These are phyloP conservation scores for Phialophora macrospora DNA, from an alignment of 2,329 filamentous ascomycete genomes.

Conservation along the genomic window DNA sequence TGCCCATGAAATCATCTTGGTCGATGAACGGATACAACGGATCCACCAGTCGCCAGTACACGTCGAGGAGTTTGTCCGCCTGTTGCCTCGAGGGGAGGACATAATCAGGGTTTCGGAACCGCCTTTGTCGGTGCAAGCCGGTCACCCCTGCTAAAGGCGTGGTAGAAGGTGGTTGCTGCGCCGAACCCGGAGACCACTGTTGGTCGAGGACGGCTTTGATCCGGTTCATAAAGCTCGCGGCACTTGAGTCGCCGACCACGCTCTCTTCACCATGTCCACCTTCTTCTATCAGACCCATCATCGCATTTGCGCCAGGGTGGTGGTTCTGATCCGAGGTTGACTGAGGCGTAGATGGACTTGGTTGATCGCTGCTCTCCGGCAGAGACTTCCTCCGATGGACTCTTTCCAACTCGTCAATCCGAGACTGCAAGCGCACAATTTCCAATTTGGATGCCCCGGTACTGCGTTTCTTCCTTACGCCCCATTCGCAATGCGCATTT, in stretches of 20 bases:
- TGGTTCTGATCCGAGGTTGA: conserved; percentile 1
- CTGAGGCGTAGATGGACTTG: not conserved
- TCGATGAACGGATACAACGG: conserved; percentile 40
- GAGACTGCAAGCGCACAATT: conserved; percentile 18
- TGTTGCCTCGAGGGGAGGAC: conserved; percentile 24
- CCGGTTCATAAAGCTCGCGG: conserved; percentile 27
- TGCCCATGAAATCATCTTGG: conserved; percentile 43
- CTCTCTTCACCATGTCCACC: not conserved
- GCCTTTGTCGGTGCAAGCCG: conserved; percentile 5
- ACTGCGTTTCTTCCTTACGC: conserved; percentile 21
- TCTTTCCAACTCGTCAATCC: conserved; percentile 26
- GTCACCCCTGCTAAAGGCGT: conserved; percentile 37
- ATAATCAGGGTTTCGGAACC: conserved; percentile 32
- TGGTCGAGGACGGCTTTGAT: conserved; percentile 24
- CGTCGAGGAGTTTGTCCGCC: conserved; percentile 21
- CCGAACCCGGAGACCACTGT: conserved; percentile 4
- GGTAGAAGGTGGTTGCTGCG: not conserved
- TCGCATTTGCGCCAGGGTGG: conserved; percentile 19
- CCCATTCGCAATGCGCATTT: conserved; percentile 23
- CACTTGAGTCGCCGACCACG: conserved; percentile 21
- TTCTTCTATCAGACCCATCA: conserved; percentile 27
- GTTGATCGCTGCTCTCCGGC: not conserved
- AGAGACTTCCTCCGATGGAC: conserved; percentile 1
- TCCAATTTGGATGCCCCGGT: conserved; percentile 23
- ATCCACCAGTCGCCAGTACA: conserved; percentile 19